Conservation (phyloP, 1,284 basidiomycete species). For the Pseudozyma hubeiensis region DNA sequence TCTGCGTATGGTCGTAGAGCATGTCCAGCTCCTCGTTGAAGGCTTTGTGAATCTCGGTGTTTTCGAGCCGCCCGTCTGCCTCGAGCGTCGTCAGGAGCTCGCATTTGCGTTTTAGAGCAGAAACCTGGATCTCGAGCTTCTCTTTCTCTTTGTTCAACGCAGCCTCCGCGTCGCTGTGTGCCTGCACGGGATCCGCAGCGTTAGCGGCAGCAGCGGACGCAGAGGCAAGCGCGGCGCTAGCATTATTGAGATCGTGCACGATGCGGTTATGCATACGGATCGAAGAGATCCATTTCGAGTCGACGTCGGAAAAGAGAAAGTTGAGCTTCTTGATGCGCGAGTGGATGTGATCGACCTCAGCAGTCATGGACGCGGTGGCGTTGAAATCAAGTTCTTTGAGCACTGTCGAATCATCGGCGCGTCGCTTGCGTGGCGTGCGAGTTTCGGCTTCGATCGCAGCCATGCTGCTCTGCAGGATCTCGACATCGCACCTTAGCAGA, state of each 20-base stretch:
- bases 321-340: conserved; percentile 23
- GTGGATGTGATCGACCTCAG: conserved; percentile 25
- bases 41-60: conserved; percentile 65
- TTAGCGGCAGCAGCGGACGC: neutral
- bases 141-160: conserved; percentile 15
- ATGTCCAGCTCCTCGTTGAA: conserved; percentile 67
- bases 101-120: conserved; percentile 54
- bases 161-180: neutral
- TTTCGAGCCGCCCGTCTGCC: conserved; percentile 63
- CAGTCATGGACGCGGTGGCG: conserved; percentile 10
- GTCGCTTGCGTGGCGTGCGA: conserved; percentile 31
- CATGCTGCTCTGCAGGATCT: conserved; percentile 25
- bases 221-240: conserved; percentile 7
- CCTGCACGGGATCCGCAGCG: neutral
- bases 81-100: conserved; percentile 61
- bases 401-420: conserved; percentile 6
- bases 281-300: conserved; percentile 33
- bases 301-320: conserved; percentile 20
- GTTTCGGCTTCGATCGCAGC: conserved; percentile 14
- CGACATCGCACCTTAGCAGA: conserved; percentile 31
- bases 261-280: conserved; percentile 48
- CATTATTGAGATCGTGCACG: conserved; percentile 25
- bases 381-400: conserved; percentile 27
- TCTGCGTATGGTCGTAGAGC: conserved; percentile 63
- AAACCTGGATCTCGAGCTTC: conserved; percentile 43